Base-by-base conservation (phyloP, 371 early-diverging fungal genomes). In the Mortierella sp. region DNA sequence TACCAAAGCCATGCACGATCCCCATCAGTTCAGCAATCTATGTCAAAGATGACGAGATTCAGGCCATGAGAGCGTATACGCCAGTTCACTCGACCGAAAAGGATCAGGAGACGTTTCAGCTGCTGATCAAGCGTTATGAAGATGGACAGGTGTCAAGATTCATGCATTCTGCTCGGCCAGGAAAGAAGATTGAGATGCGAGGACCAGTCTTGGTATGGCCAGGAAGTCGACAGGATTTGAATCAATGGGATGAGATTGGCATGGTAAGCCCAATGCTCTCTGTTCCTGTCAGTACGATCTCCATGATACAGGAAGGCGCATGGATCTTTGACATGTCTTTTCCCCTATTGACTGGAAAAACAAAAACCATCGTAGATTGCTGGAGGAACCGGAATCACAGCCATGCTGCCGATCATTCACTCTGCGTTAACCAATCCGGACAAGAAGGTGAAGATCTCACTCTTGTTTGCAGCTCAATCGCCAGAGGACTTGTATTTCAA, bases 141-240 rank as follows among this genome's bases (percentile, higher is more conserved):
- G 77, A 76, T 24, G 77, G 77, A 6, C 77, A 76, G n/a, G 77
- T 76, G 24, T 76, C 77, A 14, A 63, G 77, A 37, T 76, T 76
- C 37, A 57, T 76, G 57, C 77, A 76, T 12, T 40, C 65, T 24
- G 77, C 77, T 2, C 60, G 37, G 28, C 58, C 57, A 4, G 77
- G 77, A 10, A 57, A 63, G 25, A 64, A 51, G 58, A 57, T 76
- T 45, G 77, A 76, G 55, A 69, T 76, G 70, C 57, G 77, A 19
- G 77, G 77, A 6, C 77, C 77, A 6, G 59, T 76, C 31, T 14
- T 69, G 34, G 65, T 76, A 41, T 76, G 77, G 77, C 77, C 77
- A 1, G 77, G 54, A 5, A 52, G 65, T 10, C 53, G 31, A 1
- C 40, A 60, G 9, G 77, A 76, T 41, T 46, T 76, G 54, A 62